Evolutionary conservation across 164 flowering plant genomes (phyloP).

Genomic region (Brasenia schreberi): DNA sequence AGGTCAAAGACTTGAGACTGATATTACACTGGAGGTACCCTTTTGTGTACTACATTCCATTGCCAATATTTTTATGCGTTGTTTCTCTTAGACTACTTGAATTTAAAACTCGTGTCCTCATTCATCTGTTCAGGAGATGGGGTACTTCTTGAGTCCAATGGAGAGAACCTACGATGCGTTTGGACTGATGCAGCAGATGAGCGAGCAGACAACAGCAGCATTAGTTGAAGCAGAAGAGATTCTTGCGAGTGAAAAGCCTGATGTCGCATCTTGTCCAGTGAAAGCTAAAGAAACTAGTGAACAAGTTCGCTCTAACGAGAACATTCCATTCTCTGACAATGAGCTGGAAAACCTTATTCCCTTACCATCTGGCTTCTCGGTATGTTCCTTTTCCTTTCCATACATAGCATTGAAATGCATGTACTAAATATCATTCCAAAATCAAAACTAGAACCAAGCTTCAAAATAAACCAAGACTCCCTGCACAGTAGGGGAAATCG

Average conservation of each 20-base stretch:
- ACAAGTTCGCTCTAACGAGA: constrained; percentile 13
- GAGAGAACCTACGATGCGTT: constrained; percentile 76
- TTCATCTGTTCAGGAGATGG: constrained; percentile 49
- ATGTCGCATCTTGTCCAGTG: constrained; percentile 6
- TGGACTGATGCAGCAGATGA: constrained; percentile 72
- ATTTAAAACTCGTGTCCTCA: background rate
- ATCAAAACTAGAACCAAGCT: background rate
- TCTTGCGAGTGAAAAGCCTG: constrained; percentile 53
- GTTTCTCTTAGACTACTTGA: background rate
- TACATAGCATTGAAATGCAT: background rate
- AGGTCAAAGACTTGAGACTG: constrained; percentile 67
- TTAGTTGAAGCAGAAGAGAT: constrained; percentile 72
- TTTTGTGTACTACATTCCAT: background rate
- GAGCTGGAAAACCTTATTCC: constrained; percentile 6
- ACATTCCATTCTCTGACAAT: constrained; percentile 9
- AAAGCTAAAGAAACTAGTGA: constrained; percentile 15
- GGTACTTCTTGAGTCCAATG: constrained; percentile 58
- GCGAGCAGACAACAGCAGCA: constrained; percentile 62
- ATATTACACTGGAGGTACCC: constrained; percentile 68
- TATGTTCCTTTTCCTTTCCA: background rate
- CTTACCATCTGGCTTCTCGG: background rate
- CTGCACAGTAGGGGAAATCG: background rate
- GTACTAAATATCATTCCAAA: background rate
- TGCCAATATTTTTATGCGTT: background rate
- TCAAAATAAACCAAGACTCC: background rate